Evolutionary conservation across 202 grass and related monocot genomes (phyloP), one percentile per base, ranked within the genome.

Genomic region (Zizania palustris): DNA sequence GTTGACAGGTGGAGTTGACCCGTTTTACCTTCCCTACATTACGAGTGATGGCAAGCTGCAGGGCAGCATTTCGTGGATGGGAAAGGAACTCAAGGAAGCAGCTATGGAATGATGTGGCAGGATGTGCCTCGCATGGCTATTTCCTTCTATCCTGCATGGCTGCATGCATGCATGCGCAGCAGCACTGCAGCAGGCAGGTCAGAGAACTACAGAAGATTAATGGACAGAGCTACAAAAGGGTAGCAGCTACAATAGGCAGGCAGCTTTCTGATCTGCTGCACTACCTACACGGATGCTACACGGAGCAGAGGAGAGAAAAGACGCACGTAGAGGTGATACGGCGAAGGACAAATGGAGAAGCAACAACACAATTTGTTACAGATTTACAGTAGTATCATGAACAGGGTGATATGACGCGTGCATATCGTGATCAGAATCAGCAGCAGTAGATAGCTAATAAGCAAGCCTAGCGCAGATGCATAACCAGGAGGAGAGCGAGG

Each of bases 201-300:
- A n/a, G n/a, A n/a, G n/a, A n/a, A n/a, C n/a, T n/a, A 60, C 42
- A 72, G 37, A 36, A 78, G 85, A 86, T 63, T 64, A 45, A 85
- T 75, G 9, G 22, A 28, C 28, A 28, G 28, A 69, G 77, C 71
- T 87, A 74, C 85, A 79, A 63, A 78, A 83, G 65, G 28, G 65
- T 69, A 79, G 65, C 64, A 60, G 76, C 51, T 57, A 13, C 42
- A 45, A 19, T 20, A 55, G 51, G 51, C 53, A 73, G 74, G 74
- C 63, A 87, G 68, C 7, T 37, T 35, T 4, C 63, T 61, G 28
- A 28, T 28, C 28, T 28, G 28, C 67, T 73, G 75, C 54, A 69
- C 16, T 12, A 63, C 71, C 75, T 63, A 33, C 72, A 50, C 10
- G 19, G 13, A 1, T 28, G 28, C 28, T 19, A 41, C 57, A 57